Conservation (phyloP, 2,329 filamentous ascomycete species). For the Colletotrichum sp. region DNA sequence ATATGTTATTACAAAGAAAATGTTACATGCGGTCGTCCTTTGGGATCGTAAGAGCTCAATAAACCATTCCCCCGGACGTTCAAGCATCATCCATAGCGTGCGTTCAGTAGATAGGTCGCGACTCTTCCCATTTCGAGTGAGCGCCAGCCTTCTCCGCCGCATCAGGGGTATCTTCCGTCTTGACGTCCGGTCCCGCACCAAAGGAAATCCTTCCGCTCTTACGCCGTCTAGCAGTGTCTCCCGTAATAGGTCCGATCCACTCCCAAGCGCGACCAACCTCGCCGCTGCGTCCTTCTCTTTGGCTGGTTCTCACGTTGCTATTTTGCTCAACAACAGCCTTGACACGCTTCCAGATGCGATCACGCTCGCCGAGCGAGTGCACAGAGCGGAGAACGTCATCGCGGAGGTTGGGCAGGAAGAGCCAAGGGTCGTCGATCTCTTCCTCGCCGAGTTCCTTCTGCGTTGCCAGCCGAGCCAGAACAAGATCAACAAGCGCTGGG, state of each 20-base stretch:
- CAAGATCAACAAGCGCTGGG: constrained; percentile 84
- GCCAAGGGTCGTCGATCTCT: constrained; percentile 73
- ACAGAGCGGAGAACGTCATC: constrained; percentile 89
- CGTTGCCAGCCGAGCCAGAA: constrained; percentile 79
- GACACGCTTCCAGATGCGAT: constrained; percentile 85
- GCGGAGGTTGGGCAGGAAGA: constrained; percentile 86
- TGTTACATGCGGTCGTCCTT: neutral
- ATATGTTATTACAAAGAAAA: constrained; percentile 20
- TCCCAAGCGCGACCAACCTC: constrained; percentile 73
- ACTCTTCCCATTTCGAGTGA: constrained; percentile 45
- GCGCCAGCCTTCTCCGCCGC: constrained; percentile 5
- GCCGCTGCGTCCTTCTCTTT: constrained; percentile 71
- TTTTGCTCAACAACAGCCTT: constrained; percentile 89
- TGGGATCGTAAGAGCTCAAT: neutral
- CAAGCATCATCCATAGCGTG: neutral
- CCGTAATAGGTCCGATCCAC: constrained; percentile 67
- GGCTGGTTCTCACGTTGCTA: constrained; percentile 80
- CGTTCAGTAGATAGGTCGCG: constrained; percentile 45
- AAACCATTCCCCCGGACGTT: neutral
- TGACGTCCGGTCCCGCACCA: constrained; percentile 39
- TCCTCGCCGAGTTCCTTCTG: constrained; percentile 83
- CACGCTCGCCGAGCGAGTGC: constrained; percentile 76
- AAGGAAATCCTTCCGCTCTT: constrained; percentile 59
- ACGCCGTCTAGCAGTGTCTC: constrained; percentile 49
- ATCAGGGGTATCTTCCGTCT: constrained; percentile 34